Evolutionary conservation across 2,329 filamentous ascomycete species (phyloP).

Genomic region (Colletotrichum somersetense): DNA sequence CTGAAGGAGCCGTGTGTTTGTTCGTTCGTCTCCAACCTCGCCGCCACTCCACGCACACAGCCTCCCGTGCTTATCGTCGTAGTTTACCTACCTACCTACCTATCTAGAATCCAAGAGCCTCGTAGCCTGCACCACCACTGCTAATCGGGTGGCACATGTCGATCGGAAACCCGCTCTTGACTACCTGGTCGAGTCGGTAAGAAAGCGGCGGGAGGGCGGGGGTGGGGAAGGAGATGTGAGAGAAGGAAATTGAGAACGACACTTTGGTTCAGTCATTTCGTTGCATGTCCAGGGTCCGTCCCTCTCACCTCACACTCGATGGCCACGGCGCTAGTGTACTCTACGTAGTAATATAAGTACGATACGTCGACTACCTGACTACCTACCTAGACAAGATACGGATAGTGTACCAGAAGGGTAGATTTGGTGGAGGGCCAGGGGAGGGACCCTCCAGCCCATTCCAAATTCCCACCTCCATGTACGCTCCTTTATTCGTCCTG

Average conservation of each 20-base stretch:
- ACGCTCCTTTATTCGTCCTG: constrained; percentile 3
- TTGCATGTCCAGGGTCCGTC: constrained; percentile 21
- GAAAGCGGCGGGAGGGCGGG: neutral
- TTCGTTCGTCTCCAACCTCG: neutral
- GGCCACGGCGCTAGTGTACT: constrained; percentile 33
- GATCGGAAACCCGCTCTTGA: neutral
- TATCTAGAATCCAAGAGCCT: neutral
- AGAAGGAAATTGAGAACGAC: neutral
- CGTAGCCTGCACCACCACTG: neutral
- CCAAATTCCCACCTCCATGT: constrained; percentile 29
- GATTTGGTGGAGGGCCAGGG: constrained; percentile 30
- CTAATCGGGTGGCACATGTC: neutral
- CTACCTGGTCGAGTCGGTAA: neutral
- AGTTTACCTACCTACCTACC: neutral
- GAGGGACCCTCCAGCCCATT: constrained; percentile 24
- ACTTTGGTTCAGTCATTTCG: constrained; percentile 19
- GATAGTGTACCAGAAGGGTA: constrained; percentile 24
- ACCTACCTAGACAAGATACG: neutral
- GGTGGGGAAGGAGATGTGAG: neutral
- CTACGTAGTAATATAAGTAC: neutral
- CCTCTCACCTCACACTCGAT: neutral
- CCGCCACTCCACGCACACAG: neutral
- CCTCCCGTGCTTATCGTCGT: neutral
- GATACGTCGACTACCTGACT: neutral
- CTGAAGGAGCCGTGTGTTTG: neutral